Evolutionary conservation across 1,284 basidiomycete species (phyloP).

Genomic region (Apiotrichum laibachii): DNA sequence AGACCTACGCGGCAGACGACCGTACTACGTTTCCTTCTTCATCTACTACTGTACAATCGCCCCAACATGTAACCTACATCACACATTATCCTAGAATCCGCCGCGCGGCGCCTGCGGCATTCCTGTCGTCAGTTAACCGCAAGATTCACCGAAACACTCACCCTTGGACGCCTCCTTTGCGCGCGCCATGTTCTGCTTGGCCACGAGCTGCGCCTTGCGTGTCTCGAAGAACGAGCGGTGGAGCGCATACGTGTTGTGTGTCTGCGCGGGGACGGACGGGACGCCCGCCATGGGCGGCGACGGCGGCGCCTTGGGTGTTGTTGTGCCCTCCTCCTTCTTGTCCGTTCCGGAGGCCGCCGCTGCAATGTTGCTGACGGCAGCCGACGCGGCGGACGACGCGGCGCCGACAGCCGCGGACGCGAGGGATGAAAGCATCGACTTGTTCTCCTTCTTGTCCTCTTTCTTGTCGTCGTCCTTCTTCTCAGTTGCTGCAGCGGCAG

Average conservation of each 20-base stretch:
- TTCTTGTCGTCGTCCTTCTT: conserved; percentile 17
- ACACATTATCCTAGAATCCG: conserved; percentile 16
- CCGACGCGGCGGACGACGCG: neutral
- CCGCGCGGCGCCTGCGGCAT: conserved; percentile 28
- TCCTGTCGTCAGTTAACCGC: conserved; percentile 12
- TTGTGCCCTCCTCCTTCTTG: neutral
- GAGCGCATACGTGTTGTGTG: conserved; percentile 47
- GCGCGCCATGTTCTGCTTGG: conserved; percentile 39
- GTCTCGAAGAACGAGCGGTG: conserved; percentile 49
- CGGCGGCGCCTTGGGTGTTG: neutral
- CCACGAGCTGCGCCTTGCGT: conserved; percentile 37
- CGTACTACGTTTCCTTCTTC: neutral
- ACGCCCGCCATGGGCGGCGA: conserved; percentile 16
- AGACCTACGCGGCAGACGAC: neutral
- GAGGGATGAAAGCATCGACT: conserved; percentile 4
- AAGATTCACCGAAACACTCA: conserved; percentile 18
- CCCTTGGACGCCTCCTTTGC: conserved; percentile 49
- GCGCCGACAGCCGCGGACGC: neutral
- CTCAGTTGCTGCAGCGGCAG: conserved; percentile 6
- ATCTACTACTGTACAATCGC: conserved; percentile 6
- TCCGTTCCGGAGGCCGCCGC: neutral
- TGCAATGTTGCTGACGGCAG: conserved; percentile 1
- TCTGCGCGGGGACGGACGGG: conserved; percentile 22
- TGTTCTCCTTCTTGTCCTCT: conserved; percentile 23
- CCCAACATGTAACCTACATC: conserved; percentile 3